Evolutionary conservation across 1,284 basidiomycete genomes (phyloP).

Genomic region (Microbotryum silenes-acaulis): DNA sequence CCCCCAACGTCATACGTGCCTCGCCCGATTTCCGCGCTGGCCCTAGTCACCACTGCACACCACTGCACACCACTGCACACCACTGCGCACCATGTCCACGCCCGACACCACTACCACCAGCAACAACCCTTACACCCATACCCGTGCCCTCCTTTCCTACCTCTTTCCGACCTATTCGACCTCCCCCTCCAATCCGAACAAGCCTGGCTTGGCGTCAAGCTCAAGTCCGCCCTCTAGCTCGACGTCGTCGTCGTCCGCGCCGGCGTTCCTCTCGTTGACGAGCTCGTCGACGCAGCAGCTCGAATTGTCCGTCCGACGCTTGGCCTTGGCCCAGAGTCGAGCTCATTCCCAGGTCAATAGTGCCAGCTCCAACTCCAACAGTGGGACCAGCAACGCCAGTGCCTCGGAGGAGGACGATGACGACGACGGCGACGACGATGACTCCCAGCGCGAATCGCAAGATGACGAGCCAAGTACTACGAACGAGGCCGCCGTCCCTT

Average conservation of each 20-base stretch:
- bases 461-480: conserved; percentile 3
- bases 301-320: conserved; percentile 23
- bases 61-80: no score
- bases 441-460: neutral
- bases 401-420: conserved; percentile 23
- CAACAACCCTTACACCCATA: conserved; percentile 11
- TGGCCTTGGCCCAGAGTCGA: conserved; percentile 26
- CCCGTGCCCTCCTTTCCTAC: conserved; percentile 20
- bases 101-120: no score
- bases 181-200: neutral
- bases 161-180: conserved; percentile 19
- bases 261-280: conserved; percentile 5
- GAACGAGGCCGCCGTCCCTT: no score
- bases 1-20: no score
- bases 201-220: neutral
- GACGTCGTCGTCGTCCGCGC: neutral
- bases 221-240: conserved; percentile 6
- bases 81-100: no score
- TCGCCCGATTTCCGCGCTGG: no score
- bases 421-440: conserved; percentile 10
- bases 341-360: conserved; percentile 2
- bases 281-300: conserved; percentile 16
- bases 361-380: no score
- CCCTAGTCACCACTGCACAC: no score
- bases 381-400: conserved; percentile 17